These are phyloP conservation scores for Mortierella sp. DNA, from an alignment of 371 early-diverging fungal genomes.

Conservation along the genomic window DNA sequence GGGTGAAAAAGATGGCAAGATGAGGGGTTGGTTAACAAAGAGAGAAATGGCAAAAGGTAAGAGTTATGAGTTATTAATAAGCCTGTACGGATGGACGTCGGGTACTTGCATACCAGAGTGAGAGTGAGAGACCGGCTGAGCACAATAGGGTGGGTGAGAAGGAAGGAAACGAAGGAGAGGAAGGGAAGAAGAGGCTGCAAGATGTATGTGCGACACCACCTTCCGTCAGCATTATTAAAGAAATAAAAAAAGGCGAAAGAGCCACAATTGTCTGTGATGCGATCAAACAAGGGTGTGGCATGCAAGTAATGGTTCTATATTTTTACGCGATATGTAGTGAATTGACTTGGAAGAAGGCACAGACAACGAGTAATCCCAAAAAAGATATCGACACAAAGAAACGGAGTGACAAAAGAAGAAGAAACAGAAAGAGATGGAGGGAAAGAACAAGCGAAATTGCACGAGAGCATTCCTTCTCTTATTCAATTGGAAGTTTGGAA, in stretches of 20 bases:
- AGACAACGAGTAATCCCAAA: not conserved
- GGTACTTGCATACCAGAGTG: not conserved
- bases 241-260: not conserved
- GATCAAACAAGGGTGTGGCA: no score
- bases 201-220: no score
- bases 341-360: no score
- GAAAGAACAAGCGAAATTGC: constrained; percentile 1
- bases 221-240: no score
- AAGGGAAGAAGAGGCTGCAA: not conserved
- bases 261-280: no score
- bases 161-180: not conserved
- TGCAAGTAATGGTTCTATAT: no score
- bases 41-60: not conserved
- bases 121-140: not conserved
- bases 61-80: constrained; percentile 18
- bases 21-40: not conserved
- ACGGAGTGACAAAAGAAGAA: not conserved
- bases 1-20: not conserved
- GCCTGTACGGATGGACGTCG: constrained; percentile 13
- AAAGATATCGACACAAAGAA: not conserved
- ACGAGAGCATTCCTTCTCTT: not conserved
- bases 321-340: no score
- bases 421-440: not conserved
- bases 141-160: not conserved
- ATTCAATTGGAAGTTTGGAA: not conserved